Conservation (phyloP, 768 basidiomycete species). For the Leccinum uliginosum region DNA sequence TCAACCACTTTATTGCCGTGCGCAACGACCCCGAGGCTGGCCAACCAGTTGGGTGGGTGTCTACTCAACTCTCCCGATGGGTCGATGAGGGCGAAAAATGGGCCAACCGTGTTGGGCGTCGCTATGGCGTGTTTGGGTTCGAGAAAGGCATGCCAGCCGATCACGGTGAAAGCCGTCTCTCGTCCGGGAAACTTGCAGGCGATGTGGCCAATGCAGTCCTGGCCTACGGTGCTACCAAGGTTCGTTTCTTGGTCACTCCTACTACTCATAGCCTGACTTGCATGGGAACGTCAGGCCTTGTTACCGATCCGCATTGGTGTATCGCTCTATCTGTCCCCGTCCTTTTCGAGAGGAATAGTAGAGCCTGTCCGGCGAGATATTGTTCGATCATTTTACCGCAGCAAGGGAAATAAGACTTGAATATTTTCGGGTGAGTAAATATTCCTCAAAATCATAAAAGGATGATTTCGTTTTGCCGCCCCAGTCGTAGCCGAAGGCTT, state of each 20-base stretch:
- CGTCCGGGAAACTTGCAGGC: constrained; percentile 50
- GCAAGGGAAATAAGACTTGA: not conserved
- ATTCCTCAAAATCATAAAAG: constrained; percentile 6
- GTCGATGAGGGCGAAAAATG: constrained; percentile 73
- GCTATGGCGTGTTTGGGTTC: constrained; percentile 81
- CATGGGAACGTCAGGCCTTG: constrained; percentile 48
- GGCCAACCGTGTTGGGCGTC: constrained; percentile 64
- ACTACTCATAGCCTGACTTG: not conserved
- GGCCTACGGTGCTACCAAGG: constrained; percentile 81
- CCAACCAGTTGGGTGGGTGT: constrained; percentile 36
- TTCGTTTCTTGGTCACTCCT: constrained; percentile 24
- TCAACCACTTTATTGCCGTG: constrained; percentile 35
- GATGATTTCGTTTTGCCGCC: constrained; percentile 71
- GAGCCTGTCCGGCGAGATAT: constrained; percentile 50
- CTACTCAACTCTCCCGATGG: constrained; percentile 50
- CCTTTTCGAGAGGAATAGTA: constrained; percentile 62
- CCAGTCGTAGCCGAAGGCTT: constrained; percentile 62
- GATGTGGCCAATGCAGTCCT: constrained; percentile 80
- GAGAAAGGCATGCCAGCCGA: constrained; percentile 40
- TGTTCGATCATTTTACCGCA: constrained; percentile 16
- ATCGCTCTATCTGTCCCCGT: constrained; percentile 69
- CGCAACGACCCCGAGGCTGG: constrained; percentile 4
- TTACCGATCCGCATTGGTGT: constrained; percentile 68
- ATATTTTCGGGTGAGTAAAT: constrained; percentile 27
- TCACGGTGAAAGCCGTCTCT: constrained; percentile 2